Evolutionary conservation across 495 filamentous ascomycete species (phyloP), one percentile per base, ranked within the genome.

Genomic region (Penicillium cataractarum): DNA sequence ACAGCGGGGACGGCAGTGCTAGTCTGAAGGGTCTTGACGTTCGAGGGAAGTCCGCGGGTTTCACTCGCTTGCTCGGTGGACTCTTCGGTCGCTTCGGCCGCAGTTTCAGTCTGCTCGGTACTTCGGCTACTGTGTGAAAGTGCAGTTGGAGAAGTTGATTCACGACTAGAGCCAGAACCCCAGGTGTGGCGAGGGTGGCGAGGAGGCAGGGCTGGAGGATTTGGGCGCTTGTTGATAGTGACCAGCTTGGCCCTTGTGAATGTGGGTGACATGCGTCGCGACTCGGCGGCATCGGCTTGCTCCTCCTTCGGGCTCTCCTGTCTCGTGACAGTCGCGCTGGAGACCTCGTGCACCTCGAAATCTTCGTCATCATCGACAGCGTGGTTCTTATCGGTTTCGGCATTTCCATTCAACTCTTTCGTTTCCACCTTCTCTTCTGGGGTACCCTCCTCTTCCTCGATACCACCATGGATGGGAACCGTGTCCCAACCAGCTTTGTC

Each of bases 201-300:
- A 4, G 82, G 78, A 4, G 89, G 89, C 21, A 91, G 80, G 3
- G 87, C 78, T 13, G 89, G 89, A 10, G 90, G 90, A 7, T 88
- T 80, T 3, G 86, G 74, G 31, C 89, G 78, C 75, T 91, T 91
- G 1, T 89, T 85, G 69, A 93, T 92, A 22, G 83, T 89, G 27
- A 93, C 88, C 17, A 92, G 70, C 26, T 84, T 83, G 19, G 88
- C 88, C 49, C 85, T 82, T 19, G 83, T 83, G 44, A 91, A 82
- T 2, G 84, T 80, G 4, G 78, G 71, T 2, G 78, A 78, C 70
- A 57, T 78, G 70, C 61, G 81, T 72, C 61, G 80, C 42, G 49
- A 81, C 71, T 67, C 84, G 24, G 67, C 77, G 12, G 82, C 80
- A 12, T 79, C 79, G 0, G 56, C 62, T 12, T 65, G 61, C 31